These are phyloP conservation scores for Fonsecaea pedrosoi DNA, from an alignment of 2,329 filamentous ascomycete genomes.

Conservation along the genomic window DNA sequence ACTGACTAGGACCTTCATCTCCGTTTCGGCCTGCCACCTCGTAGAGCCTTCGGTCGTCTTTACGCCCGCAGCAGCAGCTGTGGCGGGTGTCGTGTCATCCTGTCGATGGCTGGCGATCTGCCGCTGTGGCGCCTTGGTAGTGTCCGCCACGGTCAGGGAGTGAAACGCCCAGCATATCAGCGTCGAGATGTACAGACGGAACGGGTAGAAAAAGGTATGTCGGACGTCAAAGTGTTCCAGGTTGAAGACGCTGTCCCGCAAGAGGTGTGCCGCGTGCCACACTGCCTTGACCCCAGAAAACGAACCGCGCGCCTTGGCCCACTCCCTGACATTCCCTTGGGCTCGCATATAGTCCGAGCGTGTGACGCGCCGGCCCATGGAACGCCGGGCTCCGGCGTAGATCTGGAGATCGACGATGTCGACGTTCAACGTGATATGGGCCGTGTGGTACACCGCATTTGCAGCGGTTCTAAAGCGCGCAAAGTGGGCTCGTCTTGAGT, in stretches of 20 bases:
- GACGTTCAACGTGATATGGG: slow-evolving; percentile 62
- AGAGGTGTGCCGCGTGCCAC: slow-evolving; percentile 61
- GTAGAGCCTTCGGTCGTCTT: slow-evolving; percentile 37
- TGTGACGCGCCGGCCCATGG: slow-evolving; percentile 63
- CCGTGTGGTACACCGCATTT: slow-evolving; percentile 64
- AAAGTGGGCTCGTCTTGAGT: slow-evolving; percentile 48
- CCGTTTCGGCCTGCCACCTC: slow-evolving; percentile 44
- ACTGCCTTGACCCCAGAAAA: slow-evolving; percentile 53
- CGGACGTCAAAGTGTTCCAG: slow-evolving; percentile 60
- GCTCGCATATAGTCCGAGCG: slow-evolving; percentile 59
- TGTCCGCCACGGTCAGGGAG: slow-evolving; percentile 45
- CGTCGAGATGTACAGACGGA: slow-evolving; percentile 67
- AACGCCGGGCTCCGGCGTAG: slow-evolving; percentile 65
- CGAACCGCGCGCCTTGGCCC: slow-evolving; percentile 46
- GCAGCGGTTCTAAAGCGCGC: slow-evolving; percentile 58
- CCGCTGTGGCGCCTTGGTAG: background rate
- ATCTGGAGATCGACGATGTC: slow-evolving; percentile 69
- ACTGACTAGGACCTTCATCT: slow-evolving; percentile 46
- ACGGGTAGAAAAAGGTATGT: slow-evolving; percentile 66
- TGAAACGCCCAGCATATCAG: slow-evolving; percentile 66
- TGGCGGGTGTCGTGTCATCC: background rate
- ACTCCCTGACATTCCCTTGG: slow-evolving; percentile 58
- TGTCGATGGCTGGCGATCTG: background rate
- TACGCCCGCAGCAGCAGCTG: too few species aligned
- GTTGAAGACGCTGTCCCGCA: slow-evolving; percentile 58